Evolutionary conservation across 768 basidiomycete species (phyloP).

Genomic region (Tremella fuciformis): DNA sequence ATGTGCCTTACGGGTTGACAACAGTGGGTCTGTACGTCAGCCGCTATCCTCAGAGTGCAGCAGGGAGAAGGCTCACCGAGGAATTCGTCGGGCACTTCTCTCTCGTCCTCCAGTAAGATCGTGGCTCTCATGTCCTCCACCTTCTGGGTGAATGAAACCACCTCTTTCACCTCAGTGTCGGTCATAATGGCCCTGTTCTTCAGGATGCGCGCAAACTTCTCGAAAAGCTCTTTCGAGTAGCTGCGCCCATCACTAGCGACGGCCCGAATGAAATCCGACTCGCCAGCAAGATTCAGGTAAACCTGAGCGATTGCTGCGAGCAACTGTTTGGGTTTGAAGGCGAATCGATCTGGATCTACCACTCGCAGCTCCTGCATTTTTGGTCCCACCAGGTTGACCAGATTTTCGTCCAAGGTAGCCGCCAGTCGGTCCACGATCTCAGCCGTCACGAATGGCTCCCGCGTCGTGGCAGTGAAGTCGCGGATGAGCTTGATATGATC

Average conservation of each 20-base stretch:
- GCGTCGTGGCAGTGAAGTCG: slow-evolving; percentile 86
- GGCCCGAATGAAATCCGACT: slow-evolving; percentile 72
- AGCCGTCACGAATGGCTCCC: slow-evolving; percentile 87
- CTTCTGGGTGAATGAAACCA: slow-evolving; percentile 68
- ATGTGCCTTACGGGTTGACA: slow-evolving; percentile 17
- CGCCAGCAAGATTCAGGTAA: slow-evolving; percentile 80
- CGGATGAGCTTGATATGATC: slow-evolving; percentile 88
- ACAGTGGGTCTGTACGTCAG: slow-evolving; percentile 14
- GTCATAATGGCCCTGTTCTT: slow-evolving; percentile 66
- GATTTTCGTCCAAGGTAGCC: slow-evolving; percentile 81
- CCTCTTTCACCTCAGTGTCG: slow-evolving; percentile 67
- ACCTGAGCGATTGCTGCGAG: slow-evolving; percentile 85
- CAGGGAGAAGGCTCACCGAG: slow-evolving; percentile 60
- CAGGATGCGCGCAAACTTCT: slow-evolving; percentile 68
- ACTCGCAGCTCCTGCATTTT: slow-evolving; percentile 82
- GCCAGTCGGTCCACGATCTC: slow-evolving; percentile 95
- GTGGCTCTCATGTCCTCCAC: slow-evolving; percentile 79
- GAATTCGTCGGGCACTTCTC: slow-evolving; percentile 94
- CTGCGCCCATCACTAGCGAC: slow-evolving; percentile 93
- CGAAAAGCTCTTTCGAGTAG: slow-evolving; percentile 79
- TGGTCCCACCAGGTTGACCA: slow-evolving; percentile 83
- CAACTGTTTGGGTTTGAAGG: slow-evolving; percentile 77
- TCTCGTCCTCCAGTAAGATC: slow-evolving; percentile 72
- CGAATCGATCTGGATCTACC: slow-evolving; percentile 78
- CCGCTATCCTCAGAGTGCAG: neutral